Evolutionary conservation across 805 yeast genomes (phyloP).

Genomic region (Monosporozyma servazzii): DNA sequence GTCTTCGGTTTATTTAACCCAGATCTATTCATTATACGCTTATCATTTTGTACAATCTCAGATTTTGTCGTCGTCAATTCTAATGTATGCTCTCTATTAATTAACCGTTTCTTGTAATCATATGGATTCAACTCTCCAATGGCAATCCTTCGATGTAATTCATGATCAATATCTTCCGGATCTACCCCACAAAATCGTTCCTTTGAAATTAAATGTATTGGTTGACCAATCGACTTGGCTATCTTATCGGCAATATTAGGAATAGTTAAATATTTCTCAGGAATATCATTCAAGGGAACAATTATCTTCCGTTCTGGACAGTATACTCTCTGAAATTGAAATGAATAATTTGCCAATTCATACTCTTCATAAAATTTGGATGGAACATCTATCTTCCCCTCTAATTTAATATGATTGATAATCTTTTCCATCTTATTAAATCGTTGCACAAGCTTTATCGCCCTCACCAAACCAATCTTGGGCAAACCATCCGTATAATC

Average conservation of each 20-base stretch:
- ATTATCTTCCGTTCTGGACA: slow-evolving; percentile 46
- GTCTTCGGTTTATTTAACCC: background rate
- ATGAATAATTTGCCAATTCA: slow-evolving; percentile 63
- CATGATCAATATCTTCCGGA: slow-evolving; percentile 32
- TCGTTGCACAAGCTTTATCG: slow-evolving; percentile 50
- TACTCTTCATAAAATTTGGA: slow-evolving; percentile 50
- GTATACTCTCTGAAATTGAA: slow-evolving; percentile 77
- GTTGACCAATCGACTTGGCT: slow-evolving; percentile 32
- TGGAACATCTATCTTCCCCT: slow-evolving; percentile 52
- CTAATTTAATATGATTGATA: slow-evolving; percentile 46
- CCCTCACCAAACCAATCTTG: slow-evolving; percentile 71
- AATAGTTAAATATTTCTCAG: slow-evolving; percentile 27
- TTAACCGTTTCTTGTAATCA: slow-evolving; percentile 25
- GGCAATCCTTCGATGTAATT: slow-evolving; percentile 49
- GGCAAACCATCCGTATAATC: slow-evolving; percentile 87
- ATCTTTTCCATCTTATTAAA: slow-evolving; percentile 46
- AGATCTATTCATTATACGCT: background rate
- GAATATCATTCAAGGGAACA: slow-evolving; percentile 52
- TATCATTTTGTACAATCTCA: background rate
- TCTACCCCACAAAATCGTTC: slow-evolving; percentile 21
- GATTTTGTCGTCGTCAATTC: slow-evolving; percentile 22
- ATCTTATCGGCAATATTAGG: slow-evolving; percentile 5
- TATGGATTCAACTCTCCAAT: slow-evolving; percentile 61
- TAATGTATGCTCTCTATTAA: slow-evolving; percentile 25
- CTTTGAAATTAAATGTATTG: slow-evolving; percentile 16